Base-by-base conservation (phyloP, 1,284 basidiomycete genomes). In the Stereum hirsutum region DNA sequence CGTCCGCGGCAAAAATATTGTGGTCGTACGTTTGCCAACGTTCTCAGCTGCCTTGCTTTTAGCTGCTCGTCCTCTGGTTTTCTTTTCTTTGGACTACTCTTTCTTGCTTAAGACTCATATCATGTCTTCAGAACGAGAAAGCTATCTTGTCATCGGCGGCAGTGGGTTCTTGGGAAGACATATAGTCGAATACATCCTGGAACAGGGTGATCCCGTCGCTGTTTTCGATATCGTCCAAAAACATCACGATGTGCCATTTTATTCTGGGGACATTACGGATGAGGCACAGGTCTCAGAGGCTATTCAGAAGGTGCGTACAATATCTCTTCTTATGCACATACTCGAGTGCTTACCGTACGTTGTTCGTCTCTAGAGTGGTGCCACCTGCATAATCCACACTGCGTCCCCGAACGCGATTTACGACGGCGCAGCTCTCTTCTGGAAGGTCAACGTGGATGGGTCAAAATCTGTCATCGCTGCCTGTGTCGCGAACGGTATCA, bases 381-480 rank as follows among this genome's bases (percentile, higher is more conserved):
- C 89, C 30, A 90, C 87, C 2, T 86, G 86, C 54, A 87, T 98
- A 48, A 93, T 98, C 53, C 95, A 99, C 63, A 98, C 94, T 7
- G 95, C 94, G n/a, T 96, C 94, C 5, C 95, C 95, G 4, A 78
- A 81, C 6, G 81, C 83, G 41, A 85, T 81, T 21, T 65, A 86
- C 57, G 82, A 68, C 48, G 74, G 83, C 52, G 68, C 75, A 3
- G 80, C 81, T 1, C 63, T 98, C 15, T 96, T 91, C 69, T 84
- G 82, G 65, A 89, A 86, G 61, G 95, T 99, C 55, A 99, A 99
- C 58, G 90, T 99, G 6, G 78, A 87, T 25, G 96, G 96, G 15
- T 97, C 95, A 0, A 75, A 78, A 52, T 83, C 85, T 8, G 75
- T 98, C 38, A 85, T 99, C 56, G 76, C 82, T 15, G 89, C 89